Evolutionary conservation across 306 rosid genomes (phyloP).

Genomic region (Corylus americana): DNA sequence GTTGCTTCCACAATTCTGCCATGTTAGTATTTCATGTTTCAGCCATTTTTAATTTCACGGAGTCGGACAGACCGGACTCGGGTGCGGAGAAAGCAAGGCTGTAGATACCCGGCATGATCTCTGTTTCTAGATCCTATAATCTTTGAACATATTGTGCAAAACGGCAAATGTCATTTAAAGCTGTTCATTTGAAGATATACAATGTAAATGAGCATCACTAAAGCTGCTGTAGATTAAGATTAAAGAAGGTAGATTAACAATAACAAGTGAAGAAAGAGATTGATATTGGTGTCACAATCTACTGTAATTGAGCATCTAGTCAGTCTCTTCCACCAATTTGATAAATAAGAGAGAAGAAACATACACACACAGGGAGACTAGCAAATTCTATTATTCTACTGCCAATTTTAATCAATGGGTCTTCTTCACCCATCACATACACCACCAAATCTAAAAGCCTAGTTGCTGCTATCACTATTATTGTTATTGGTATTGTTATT

Average conservation of each 20-base stretch:
- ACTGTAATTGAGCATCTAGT: slow-evolving; percentile 5
- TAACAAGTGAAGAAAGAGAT: not conserved
- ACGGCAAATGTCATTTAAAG: not conserved
- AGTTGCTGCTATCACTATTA: slow-evolving; percentile 71
- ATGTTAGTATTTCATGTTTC: no score
- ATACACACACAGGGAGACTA: not conserved
- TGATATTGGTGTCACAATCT: slow-evolving; percentile 8
- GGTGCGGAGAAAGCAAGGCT: not conserved
- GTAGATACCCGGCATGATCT: not conserved
- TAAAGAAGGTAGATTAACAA: not conserved
- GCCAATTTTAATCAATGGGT: not conserved
- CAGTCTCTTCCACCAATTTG: slow-evolving; percentile 8
- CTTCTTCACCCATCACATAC: slow-evolving; percentile 4
- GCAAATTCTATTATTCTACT: not conserved
- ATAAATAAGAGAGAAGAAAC: not conserved
- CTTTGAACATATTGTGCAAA: not conserved
- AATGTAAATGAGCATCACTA: not conserved
- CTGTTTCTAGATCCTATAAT: not conserved
- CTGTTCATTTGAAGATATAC: not conserved
- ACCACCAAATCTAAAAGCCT: slow-evolving; percentile 35
- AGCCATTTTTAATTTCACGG: no score
- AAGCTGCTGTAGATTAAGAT: not conserved
- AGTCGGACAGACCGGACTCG: no score
- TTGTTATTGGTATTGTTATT: slow-evolving; percentile 48
- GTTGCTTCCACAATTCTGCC: no score